phyloP scores from a whole-genome alignment of 202 grass and related monocot genomes.

The Brachypodium distachyon region DNA sequence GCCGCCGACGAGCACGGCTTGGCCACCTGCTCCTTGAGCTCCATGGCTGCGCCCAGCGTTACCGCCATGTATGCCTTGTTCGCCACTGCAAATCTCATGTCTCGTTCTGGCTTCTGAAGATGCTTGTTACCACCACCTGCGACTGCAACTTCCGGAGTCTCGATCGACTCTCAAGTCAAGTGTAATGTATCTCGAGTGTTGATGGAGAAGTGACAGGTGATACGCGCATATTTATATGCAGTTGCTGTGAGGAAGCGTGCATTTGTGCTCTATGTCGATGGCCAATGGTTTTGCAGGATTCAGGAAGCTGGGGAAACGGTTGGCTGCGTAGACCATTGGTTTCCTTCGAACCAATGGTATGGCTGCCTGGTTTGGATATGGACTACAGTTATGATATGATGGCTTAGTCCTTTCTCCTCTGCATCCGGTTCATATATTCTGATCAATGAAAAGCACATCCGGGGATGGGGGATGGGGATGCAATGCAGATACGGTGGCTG shows the following conservation, averaged over 20 bases:
- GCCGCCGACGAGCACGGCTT: slow-evolving; percentile 20
- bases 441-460: neutral
- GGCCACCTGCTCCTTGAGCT: slow-evolving; percentile 53
- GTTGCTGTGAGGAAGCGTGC: neutral
- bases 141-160: neutral
- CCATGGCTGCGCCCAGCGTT: slow-evolving; percentile 46
- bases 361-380: slow-evolving; percentile 11
- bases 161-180: no score
- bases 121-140: neutral
- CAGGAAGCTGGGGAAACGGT: slow-evolving; percentile 4
- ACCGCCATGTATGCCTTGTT: slow-evolving; percentile 56
- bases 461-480: no score
- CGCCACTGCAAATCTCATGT: slow-evolving; percentile 46
- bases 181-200: neutral
- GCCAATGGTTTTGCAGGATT: slow-evolving; percentile 20
- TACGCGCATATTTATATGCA: slow-evolving; percentile 2
- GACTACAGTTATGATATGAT: neutral
- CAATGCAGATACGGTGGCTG: neutral
- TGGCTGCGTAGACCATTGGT: slow-evolving; percentile 36
- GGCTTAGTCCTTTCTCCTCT: slow-evolving; percentile 21
- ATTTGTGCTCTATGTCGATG: neutral
- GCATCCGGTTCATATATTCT: neutral
- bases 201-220: neutral
- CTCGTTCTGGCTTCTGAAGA: neutral
- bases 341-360: slow-evolving; percentile 46